These are phyloP conservation scores for Zoysia japonica DNA, from an alignment of 176 grass and related monocot genomes.

Conservation along the genomic window DNA sequence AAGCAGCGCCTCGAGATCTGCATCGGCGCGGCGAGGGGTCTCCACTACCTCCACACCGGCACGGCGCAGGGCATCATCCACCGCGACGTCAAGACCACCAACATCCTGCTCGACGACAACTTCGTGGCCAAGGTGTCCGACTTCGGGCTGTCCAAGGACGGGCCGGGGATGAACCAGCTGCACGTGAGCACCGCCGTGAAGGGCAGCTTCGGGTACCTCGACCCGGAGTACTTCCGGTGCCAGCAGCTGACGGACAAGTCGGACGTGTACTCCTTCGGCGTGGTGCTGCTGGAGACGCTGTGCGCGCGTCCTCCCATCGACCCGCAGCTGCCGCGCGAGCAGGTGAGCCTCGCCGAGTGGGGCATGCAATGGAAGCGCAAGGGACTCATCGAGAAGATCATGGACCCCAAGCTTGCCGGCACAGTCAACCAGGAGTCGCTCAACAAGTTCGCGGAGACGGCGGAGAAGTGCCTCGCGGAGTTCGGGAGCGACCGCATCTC, in stretches of 20 bases:
- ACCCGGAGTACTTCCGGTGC: constrained; percentile 75
- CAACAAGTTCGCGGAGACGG: constrained; percentile 78
- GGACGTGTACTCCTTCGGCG: not conserved
- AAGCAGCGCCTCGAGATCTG: constrained; percentile 55
- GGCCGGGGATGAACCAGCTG: not conserved
- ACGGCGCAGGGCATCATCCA: constrained; percentile 50
- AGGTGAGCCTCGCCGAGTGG: constrained; percentile 96
- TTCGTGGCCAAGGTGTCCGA: not conserved
- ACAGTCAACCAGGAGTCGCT: constrained; percentile 86
- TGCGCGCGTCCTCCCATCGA: constrained; percentile 80
- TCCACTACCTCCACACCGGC: constrained; percentile 61
- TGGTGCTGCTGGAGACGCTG: constrained; percentile 84
- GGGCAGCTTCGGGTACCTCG: constrained; percentile 90
- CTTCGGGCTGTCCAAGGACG: not conserved
- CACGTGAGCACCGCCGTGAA: constrained; percentile 86
- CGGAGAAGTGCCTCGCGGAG: constrained; percentile 85
- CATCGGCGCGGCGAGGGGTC: constrained; percentile 46
- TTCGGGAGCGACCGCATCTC: constrained; percentile 72
- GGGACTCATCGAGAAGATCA: constrained; percentile 93
- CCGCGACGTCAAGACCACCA: constrained; percentile 86
- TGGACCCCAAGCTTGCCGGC: constrained; percentile 76
- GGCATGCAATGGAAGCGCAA: constrained; percentile 90
- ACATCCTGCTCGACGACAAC: constrained; percentile 67
- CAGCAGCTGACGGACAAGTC: not conserved
- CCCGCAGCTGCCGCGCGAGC: constrained; percentile 80